Evolutionary conservation across 2,329 filamentous ascomycete genomes (phyloP).

Genomic region (Cordyceps farinosa): DNA sequence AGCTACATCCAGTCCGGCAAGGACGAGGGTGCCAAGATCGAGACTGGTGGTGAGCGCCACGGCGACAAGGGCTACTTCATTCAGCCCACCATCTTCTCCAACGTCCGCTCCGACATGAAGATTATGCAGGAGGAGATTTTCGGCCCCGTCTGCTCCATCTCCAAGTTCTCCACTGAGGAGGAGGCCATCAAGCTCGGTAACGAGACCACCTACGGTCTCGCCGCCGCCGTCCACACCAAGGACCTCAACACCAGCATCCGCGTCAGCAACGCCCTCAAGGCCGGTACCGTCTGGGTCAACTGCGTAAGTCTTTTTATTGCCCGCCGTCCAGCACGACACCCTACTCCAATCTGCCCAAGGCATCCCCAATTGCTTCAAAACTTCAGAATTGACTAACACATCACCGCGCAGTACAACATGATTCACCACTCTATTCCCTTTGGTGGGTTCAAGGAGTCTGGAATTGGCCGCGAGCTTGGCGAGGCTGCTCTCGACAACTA

Average conservation of each 20-base stretch:
- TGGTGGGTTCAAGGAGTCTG: conserved; percentile 74
- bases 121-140: conserved; percentile 88
- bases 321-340: too few relatives aligned
- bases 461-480: conserved; percentile 73
- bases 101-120: conserved; percentile 75
- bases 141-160: conserved; percentile 74
- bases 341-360: background rate
- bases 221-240: conserved; percentile 73
- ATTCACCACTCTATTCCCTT: conserved; percentile 62
- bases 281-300: conserved; percentile 58
- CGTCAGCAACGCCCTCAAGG: conserved; percentile 67
- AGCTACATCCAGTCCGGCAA: conserved; percentile 63
- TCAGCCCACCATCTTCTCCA: conserved; percentile 79
- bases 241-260: conserved; percentile 76
- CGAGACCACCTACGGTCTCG: conserved; percentile 71
- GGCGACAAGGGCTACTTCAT: conserved; percentile 80
- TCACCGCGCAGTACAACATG: conserved; percentile 55
- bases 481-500: conserved; percentile 66
- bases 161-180: conserved; percentile 76
- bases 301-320: conserved; percentile 26
- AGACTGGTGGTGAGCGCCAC: conserved; percentile 46
- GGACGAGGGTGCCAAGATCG: conserved; percentile 54
- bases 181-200: conserved; percentile 72
- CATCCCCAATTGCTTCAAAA: background rate
- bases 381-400: background rate